Evolutionary conservation across 805 yeast species (phyloP), one percentile per base, ranked within the genome.

Genomic region (Hagleromyces aurorensis): DNA sequence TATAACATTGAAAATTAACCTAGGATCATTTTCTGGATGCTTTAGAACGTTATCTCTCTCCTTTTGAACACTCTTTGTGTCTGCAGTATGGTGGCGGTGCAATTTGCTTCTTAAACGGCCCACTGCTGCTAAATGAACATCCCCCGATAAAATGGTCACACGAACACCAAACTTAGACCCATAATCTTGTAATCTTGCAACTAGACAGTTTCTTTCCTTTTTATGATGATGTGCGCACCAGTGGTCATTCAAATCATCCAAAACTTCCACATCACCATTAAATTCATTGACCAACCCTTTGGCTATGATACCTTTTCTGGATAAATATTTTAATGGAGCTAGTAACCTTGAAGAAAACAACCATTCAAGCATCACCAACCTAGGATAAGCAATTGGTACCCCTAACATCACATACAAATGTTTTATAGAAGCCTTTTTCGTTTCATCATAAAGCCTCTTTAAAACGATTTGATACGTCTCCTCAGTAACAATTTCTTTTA

Each of bases 221-320:
- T 89, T 91, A 60, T 89, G 98, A 52, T 78, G 71, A 36, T 68
- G 68, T 3, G 95, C 78, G 55, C 96, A 86, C 98, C 98, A 89
- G 60, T 89, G 97, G 53, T 89, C 98, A 50, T 86, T 78, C 56
- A 91, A 65, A 54, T 89, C 97, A 51, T 91, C 97, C 42, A 91
- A 67, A 10, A 89, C 72, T 58, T 89, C 97, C 5, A 89, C 76
- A 22, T 80, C 74, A 2, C 96, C 96, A 52, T 87, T 96, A 48
- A 87, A 89, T 44, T 83, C 91, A 50, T 91, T 89, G 15, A 85
- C 85, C 19, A 89, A 57, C 0, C 94, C 93, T 36, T 69, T 67
- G 27, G 75, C 70, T 19, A 77, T 52, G 22, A 81, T 57, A 3
- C 86, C 85, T 34, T 67, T 69, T 32, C 70, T 64, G 3, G 89